Evolutionary conservation across 768 basidiomycete genomes (phyloP), one percentile per base, ranked within the genome.

Genomic region (Mycena sanguinolenta): DNA sequence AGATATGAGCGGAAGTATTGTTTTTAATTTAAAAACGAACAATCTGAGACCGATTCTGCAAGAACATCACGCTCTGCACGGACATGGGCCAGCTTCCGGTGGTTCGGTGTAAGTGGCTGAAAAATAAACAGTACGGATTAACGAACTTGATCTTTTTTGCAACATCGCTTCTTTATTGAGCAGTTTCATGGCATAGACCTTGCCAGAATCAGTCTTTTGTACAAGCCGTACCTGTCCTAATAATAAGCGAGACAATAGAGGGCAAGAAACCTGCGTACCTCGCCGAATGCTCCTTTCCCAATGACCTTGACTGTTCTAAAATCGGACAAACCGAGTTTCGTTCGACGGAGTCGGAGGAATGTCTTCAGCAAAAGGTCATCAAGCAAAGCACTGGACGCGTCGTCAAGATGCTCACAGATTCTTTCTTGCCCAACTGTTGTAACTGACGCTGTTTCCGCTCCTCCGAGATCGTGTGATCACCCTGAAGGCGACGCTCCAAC

Each of bases 221-320:
- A 98, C 97, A 36, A 99, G 86, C 52, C 98, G 90, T 59, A 99
- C 97, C 87, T 89, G 61, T 38, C 83, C 19, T 58, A 55, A 10
- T 17, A 34, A 46, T 55, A 23, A 71, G 60, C 28, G 52, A 58
- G 32, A 28, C 28, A 42, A 13, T 23, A 53, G 21, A 46, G 30
- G 17, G 19, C 1, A 5, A 46, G 25, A 13, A 49, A 23, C 23
- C 32, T 27, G 80, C 88, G 44, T 76, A 95, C 96, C 85, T 99
- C 97, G 79, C 98, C 97, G 76, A 99, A 99, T 21, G 98, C 98
- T 71, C 98, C 98, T 82, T 98, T 98, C 25, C 98, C 98, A 74
- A 99, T 99, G 54, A 99, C 96, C 79, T 99, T 99, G 76, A 99
- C 95, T 5, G 97, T 99, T 73, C 92, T 86, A 83, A 99, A 99